Evolutionary conservation across 176 grass and related monocot species (phyloP), one percentile per base, ranked within the genome.

Genomic region (Elaeis guineensis): DNA sequence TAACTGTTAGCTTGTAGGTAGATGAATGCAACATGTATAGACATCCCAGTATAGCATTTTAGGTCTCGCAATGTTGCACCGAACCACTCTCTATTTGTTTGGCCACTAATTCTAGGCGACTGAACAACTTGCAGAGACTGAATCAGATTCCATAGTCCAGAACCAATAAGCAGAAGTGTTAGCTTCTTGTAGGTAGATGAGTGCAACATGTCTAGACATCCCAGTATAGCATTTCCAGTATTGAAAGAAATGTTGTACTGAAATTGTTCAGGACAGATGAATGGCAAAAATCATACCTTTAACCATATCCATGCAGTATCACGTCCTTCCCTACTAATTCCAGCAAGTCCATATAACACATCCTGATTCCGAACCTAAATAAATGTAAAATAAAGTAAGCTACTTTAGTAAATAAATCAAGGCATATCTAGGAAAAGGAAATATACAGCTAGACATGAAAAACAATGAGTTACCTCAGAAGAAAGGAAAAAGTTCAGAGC

Each of bases 291-390:
- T 58, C 17, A 25, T 90, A 97, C 92, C 92, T 90, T 97, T 32
- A 97, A 24, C 92, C 92, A 97, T 61, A 76, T 62, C 92, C 92
- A 97, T 59, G 92, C 86, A 59, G 82, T 69, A 23, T 91, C 87
- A 6, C 89, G 78, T 60, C 64, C 86, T 25, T 53, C 75, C 21
- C 75, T 63, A 16, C 66, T 80, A 23, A 97, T 75, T 75, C 87
- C 92, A 63, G 52, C 76, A 56, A 97, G 81, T 51, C 89, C 79
- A 53, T 72, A 63, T 59, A 97, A 65, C 3, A 73, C 79, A 55
- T 97, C 92, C 59, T 97, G 92, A 65, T 85, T 90, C 65, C 92
- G 85, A 57, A 97, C 92, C 92, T 97, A 22, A 52, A 44, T 18
- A 19, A 35, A 60, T 59, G 4, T 32, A 70, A 74, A 54, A 68